Base-by-base conservation (phyloP, 345 rosid species). In the Hirschfeldia incana region DNA sequence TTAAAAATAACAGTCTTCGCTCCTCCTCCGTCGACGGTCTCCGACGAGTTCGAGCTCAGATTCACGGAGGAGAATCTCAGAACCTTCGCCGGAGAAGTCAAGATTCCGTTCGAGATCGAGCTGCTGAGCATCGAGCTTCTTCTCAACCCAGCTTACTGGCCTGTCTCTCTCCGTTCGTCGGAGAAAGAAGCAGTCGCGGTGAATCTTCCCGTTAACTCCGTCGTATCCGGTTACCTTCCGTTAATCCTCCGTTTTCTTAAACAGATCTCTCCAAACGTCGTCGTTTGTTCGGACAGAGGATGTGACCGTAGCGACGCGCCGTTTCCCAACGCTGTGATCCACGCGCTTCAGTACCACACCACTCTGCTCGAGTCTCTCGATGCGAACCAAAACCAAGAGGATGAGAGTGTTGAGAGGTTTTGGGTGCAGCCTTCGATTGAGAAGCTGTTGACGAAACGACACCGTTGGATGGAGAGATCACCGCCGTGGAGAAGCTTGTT, bases 401-500 rank as follows among this genome's bases (percentile, higher is more conserved):
- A 82, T 9, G 70, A 60, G 37, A 76, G 80, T 67, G 26, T 81
- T 0, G 98, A 94, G 83, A 90, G 84, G 87, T 89, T 88, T 69
- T 82, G 90, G 74, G 81, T 94, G 13, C 89, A 88, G 17, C 98
- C 98, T 4, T 72, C 81, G 27, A 90, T 94, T 5, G 92, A 88
- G 69, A 92, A 85, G 60, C 77, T 88, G 9, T 86, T 94, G 65
- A 49, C 74, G 79, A 94, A 93, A 33, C 90, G 95, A 12, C 88
- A 87, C 27, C 85, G 82, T 9, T 82, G 86, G 30, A 85, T 87
- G 0, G 94, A 88, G 15, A 89, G 83, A 73, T 81, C 84, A 65
- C 85, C 84, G n/a, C 83, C 88, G 2, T 92, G 97, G 98, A 91
- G 86, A 87, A 89, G 87, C 37, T 78, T 92, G 65, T 87, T 94